Evolutionary conservation across 257 asterid genomes (phyloP).

Genomic region (Avicennia marina): DNA sequence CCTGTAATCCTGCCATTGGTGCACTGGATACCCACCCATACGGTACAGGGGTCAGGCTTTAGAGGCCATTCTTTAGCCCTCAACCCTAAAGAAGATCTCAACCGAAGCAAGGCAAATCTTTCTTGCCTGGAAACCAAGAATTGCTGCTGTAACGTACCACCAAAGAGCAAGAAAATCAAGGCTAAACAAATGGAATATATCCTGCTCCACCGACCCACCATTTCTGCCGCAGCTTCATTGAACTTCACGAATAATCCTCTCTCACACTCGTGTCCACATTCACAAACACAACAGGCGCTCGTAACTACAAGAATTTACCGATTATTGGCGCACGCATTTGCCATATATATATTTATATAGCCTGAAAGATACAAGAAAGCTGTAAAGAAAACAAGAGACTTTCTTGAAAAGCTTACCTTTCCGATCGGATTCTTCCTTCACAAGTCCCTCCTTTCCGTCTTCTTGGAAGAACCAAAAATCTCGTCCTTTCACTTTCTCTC

Average conservation of each 20-base stretch:
- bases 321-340: too few relatives aligned
- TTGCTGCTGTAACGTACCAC: slow-evolving; percentile 29
- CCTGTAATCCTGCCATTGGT: slow-evolving; percentile 38
- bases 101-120: slow-evolving; percentile 42
- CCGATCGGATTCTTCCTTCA: too few relatives aligned
- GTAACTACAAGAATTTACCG: too few relatives aligned
- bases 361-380: too few relatives aligned
- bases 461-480: too few relatives aligned
- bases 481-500: too few relatives aligned
- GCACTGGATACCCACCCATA: slow-evolving; percentile 49
- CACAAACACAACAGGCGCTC: too few relatives aligned
- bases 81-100: slow-evolving; percentile 66
- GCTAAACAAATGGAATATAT: slow-evolving; percentile 18
- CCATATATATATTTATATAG: too few relatives aligned
- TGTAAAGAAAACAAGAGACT: too few relatives aligned
- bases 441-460: too few relatives aligned
- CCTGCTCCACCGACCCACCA: slow-evolving; percentile 34
- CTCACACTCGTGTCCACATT: too few relatives aligned
- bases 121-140: slow-evolving; percentile 27
- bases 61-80: slow-evolving; percentile 55
- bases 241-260: slow-evolving; percentile 33
- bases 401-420: too few relatives aligned
- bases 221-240: slow-evolving; percentile 44
- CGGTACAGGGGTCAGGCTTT: slow-evolving; percentile 44
- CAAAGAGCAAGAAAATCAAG: slow-evolving; percentile 28